Conservation (phyloP, 2,329 filamentous ascomycete species). For the Claviceps paspali region DNA sequence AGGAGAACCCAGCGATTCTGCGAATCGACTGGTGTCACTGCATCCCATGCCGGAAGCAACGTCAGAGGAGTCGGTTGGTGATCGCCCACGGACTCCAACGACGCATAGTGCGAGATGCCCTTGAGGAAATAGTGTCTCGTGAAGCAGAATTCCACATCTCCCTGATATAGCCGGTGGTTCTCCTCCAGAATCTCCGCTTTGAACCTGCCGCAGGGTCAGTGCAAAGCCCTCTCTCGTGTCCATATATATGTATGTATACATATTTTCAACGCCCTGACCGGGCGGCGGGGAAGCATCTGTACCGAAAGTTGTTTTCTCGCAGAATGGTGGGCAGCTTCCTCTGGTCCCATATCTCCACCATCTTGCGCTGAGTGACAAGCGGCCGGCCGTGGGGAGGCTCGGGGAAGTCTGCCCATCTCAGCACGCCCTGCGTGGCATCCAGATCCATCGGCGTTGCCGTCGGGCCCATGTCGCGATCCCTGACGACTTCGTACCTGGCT, state of each 20-base stretch:
- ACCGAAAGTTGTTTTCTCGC: constrained; percentile 38
- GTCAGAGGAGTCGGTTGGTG: constrained; percentile 8
- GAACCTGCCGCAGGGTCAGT: constrained; percentile 30
- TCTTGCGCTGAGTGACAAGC: constrained; percentile 35
- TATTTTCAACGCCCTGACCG: no score
- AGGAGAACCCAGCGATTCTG: constrained; percentile 39
- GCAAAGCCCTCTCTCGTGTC: neutral
- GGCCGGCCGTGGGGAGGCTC: constrained; percentile 36
- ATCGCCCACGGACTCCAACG: constrained; percentile 14
- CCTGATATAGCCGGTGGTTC: constrained; percentile 35
- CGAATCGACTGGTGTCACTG: constrained; percentile 31
- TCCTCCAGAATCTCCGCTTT: constrained; percentile 39
- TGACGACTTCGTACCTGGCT: constrained; percentile 36
- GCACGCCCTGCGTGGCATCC: constrained; percentile 28
- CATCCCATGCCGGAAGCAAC: constrained; percentile 30
- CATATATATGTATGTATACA: no score
- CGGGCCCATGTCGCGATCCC: constrained; percentile 30
- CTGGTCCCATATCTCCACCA: constrained; percentile 40
- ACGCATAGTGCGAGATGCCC: constrained; percentile 16
- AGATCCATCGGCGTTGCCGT: constrained; percentile 20
- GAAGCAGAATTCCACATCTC: constrained; percentile 39
- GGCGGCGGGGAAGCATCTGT: no score
- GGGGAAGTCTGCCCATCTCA: constrained; percentile 46
- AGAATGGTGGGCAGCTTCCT: constrained; percentile 32
- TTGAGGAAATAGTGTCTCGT: constrained; percentile 30